phyloP scores from a whole-genome alignment of 306 rosid species.

The Casuarina cunninghamiana region DNA sequence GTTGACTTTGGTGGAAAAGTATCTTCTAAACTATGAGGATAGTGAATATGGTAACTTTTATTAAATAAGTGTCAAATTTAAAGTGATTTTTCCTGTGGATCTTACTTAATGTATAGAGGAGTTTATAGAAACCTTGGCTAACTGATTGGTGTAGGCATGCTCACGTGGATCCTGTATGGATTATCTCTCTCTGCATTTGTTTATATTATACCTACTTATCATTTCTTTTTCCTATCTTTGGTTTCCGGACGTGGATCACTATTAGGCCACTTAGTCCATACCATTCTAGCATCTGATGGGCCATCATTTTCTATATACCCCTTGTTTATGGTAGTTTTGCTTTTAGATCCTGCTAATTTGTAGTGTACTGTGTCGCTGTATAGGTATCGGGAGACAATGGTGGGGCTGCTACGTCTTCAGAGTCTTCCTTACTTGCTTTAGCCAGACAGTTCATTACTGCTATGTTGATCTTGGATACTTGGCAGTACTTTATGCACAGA shows the following conservation, averaged over 20 bases:
- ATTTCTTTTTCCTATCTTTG: background rate
- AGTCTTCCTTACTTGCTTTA: conserved; percentile 45
- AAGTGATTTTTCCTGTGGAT: background rate
- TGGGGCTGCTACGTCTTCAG: conserved; percentile 31
- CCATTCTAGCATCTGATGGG: background rate
- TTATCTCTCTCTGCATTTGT: background rate
- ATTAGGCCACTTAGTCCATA: background rate
- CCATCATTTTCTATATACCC: background rate
- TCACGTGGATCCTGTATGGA: background rate
- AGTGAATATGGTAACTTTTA: background rate
- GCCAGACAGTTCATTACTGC: conserved; percentile 76
- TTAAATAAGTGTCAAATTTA: background rate
- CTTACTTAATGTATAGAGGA: background rate
- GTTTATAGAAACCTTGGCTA: background rate
- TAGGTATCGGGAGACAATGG: conserved; percentile 71
- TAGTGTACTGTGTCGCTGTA: conserved; percentile 21
- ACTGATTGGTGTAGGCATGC: background rate
- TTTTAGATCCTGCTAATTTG: conserved; percentile 19
- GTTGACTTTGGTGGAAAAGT: background rate
- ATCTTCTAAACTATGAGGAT: no score
- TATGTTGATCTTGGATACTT: conserved; percentile 88
- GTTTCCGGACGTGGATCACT: background rate
- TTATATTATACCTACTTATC: background rate
- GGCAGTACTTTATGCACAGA: conserved; percentile 98
- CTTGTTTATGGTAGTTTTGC: conserved; percentile 5